Conservation (phyloP, 2,329 filamentous ascomycete species). For the Blumeria graminis region DNA sequence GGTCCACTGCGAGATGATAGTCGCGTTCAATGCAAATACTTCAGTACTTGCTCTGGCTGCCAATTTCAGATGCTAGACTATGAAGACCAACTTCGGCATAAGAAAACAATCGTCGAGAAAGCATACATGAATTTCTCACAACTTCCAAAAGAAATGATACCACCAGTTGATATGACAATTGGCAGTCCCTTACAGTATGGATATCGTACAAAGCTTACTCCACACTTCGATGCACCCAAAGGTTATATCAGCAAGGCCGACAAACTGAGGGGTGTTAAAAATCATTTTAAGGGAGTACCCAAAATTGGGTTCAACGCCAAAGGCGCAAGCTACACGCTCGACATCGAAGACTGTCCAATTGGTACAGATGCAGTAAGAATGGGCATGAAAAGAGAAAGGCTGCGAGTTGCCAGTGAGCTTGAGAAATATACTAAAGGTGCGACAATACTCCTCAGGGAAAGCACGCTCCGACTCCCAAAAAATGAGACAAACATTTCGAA, state of each 20-base stretch:
- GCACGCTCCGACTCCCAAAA: conserved; percentile 42
- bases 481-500: conserved; percentile 11
- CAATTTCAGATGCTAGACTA: conserved; percentile 97
- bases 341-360: conserved; percentile 95
- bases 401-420: conserved; percentile 46
- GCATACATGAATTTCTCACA: conserved; percentile 82
- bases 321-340: conserved; percentile 53
- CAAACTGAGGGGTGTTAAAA: conserved; percentile 26
- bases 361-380: conserved; percentile 64
- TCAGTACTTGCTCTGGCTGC: conserved; percentile 67
- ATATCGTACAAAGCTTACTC: conserved; percentile 90
- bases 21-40: conserved; percentile 65
- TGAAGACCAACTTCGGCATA: conserved; percentile 59
- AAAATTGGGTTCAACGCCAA: conserved; percentile 81
- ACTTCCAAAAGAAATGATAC: conserved; percentile 50
- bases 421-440: conserved; percentile 55
- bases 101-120: conserved; percentile 68
- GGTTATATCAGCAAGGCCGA: conserved; percentile 22
- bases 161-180: conserved; percentile 59
- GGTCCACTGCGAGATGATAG: conserved; percentile 55
- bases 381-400: conserved; percentile 59
- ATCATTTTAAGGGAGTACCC: conserved; percentile 39
- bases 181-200: conserved; percentile 76
- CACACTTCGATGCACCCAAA: conserved; percentile 71
- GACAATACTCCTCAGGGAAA: conserved; percentile 73